Evolutionary conservation across 2,329 filamentous ascomycete genomes (phyloP), one percentile per base, ranked within the genome.

Genomic region (Aspergillus chevalieri): DNA sequence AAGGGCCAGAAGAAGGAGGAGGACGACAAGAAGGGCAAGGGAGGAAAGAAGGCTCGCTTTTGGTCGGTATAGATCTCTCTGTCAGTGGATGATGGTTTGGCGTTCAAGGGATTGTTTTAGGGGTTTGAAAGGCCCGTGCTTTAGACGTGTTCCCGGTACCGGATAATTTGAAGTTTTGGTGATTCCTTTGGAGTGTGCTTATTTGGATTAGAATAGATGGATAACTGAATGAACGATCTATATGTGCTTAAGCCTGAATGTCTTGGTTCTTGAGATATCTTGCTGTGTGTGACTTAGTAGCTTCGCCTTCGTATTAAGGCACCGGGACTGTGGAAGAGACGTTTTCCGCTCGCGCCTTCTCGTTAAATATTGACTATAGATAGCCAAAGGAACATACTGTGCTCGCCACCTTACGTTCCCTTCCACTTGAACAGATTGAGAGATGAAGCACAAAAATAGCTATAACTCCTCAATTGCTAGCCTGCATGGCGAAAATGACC

Each of bases 401-500:
- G 21, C 21, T 21, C 21, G 21, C 21, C 21, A 21, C 21, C 21
- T 21, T 21, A 21, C 21, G 21, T 21, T 21, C 21, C 21, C 21
- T 21, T 21, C 21, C 21, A 21, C 21, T 21, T 21, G 21, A 21
- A 21, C 21, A 21, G 21, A 21, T 21, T 21, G 21, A 21, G 21
- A 21, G 21, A 21, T 21, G 21, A 21, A 21, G 21, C 21, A 21
- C 21, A 21, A 21, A 21, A 21, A 21, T 21, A 26, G 7, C n/a
- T 45, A 45, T 19, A 45, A 15, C 5, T 34, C 33, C 33, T 28
- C 30, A 47, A 39, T 41, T 56, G 50, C 41, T 38, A 36, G 15
- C 45, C 28, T 43, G 24, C 33, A 30, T 49, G 47, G 10, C 39
- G 22, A 48, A 42, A 51, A 21, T 47, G 45, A 39, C 47, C 39